These are phyloP conservation scores for Eutypa lata DNA, from an alignment of 2,329 filamentous ascomycete genomes.

Conservation along the genomic window DNA sequence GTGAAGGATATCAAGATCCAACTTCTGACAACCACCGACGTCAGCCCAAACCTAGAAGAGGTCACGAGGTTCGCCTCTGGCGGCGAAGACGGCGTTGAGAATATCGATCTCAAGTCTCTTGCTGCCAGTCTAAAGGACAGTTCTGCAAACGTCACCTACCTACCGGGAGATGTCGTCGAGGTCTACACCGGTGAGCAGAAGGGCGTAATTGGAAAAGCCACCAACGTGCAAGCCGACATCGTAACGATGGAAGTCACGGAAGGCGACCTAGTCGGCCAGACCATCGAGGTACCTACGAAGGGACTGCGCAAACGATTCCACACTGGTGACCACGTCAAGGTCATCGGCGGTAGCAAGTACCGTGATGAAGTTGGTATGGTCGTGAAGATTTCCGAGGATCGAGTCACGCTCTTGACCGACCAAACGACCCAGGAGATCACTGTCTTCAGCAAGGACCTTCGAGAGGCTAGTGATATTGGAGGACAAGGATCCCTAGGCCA, in stretches of 20 bases:
- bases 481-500: slow-evolving; percentile 81
- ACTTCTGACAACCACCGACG: slow-evolving; percentile 78
- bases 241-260: slow-evolving; percentile 83
- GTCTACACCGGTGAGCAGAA: slow-evolving; percentile 95
- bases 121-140: slow-evolving; percentile 86
- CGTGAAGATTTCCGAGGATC: slow-evolving; percentile 87
- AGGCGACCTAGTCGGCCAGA: slow-evolving; percentile 76
- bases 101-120: slow-evolving; percentile 85
- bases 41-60: slow-evolving; percentile 91
- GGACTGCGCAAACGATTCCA: slow-evolving; percentile 89
- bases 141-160: slow-evolving; percentile 76
- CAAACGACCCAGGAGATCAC: slow-evolving; percentile 92
- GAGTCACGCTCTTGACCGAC: slow-evolving; percentile 89
- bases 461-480: slow-evolving; percentile 88
- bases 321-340: slow-evolving; percentile 95
- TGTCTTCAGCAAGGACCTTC: slow-evolving; percentile 94
- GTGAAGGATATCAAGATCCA: slow-evolving; percentile 93
- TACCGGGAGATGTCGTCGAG: slow-evolving; percentile 93
- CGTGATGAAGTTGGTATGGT: slow-evolving; percentile 96
- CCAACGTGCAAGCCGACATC: slow-evolving; percentile 86
- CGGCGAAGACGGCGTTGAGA: slow-evolving; percentile 87
- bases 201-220: slow-evolving; percentile 81
- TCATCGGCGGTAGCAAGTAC: slow-evolving; percentile 92
- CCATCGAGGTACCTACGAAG: slow-evolving; percentile 89
- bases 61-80: slow-evolving; percentile 91